Evolutionary conservation across 345 rosid species (phyloP), one percentile per base, ranked within the genome.

Genomic region (Alliaria petiolata): DNA sequence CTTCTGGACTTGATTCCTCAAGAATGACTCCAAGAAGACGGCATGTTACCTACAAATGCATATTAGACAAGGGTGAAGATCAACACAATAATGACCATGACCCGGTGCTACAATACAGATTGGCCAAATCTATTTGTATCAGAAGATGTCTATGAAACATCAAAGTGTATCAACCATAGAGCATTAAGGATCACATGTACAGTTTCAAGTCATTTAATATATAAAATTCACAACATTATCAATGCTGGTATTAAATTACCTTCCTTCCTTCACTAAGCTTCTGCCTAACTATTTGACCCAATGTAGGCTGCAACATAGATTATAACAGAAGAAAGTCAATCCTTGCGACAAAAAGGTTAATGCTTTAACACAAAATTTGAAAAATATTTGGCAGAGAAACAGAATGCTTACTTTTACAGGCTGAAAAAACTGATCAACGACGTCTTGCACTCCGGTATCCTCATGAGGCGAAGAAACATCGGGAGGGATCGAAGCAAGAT

Each of bases 241-340:
- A 67, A n/a, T n/a, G 33, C 31, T 12, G 28, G 49, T 3, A 33
- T 33, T 31, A 1, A 66, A 26, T 62, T 82, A 92, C 96, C 93
- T 89, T 89, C 80, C 93, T 87, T 71, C 96, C 98, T 84, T 86
- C 98, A 53, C 96, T 85, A 81, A 92, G 81, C 72, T 85, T 92
- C 79, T 89, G 96, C 75, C 95, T 85, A 57, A 89, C 91, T 70
- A 92, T 74, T 71, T 89, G 98, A 26, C 88, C 95, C 82, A 89
- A 73, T 6, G 91, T 86, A 34, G 88, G 95, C 98, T 92, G 84
- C 61, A 79, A n/a, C n/a, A n/a, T n/a, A n/a, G n/a, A n/a, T n/a
- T 44, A 64, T 6, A 74, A 44, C 50, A 45, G 8, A 62, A 46
- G 6, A 36, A 30, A 36, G 13, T 44, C 38, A 14, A 36, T 3